These are phyloP conservation scores for Ogataea paradorogensis DNA, from an alignment of 805 yeast genomes.

Conservation along the genomic window DNA sequence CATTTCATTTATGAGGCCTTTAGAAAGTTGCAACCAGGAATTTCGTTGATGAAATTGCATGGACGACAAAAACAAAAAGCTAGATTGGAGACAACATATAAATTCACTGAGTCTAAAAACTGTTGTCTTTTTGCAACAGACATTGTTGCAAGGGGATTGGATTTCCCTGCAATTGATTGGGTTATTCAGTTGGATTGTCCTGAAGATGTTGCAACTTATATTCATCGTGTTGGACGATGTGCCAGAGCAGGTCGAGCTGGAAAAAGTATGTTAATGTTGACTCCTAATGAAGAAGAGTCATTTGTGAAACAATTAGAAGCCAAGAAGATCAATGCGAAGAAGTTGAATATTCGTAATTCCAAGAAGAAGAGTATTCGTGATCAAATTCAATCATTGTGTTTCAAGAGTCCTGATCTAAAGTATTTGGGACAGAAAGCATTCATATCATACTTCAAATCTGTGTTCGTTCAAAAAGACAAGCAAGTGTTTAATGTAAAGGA, in stretches of 20 bases:
- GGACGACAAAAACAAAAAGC: slow-evolving; percentile 92
- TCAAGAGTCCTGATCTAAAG: slow-evolving; percentile 87
- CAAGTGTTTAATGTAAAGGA: slow-evolving; percentile 76
- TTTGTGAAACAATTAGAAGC: slow-evolving; percentile 61
- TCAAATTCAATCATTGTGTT: slow-evolving; percentile 85
- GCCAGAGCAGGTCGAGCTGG: slow-evolving; percentile 88
- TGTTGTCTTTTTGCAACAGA: slow-evolving; percentile 88
- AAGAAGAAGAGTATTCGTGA: slow-evolving; percentile 73
- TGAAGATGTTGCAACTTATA: slow-evolving; percentile 84
- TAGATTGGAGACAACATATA: slow-evolving; percentile 74
- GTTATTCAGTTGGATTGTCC: slow-evolving; percentile 92
- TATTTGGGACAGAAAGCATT: slow-evolving; percentile 95
- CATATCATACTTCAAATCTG: slow-evolving; percentile 82
- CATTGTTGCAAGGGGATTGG: slow-evolving; percentile 88
- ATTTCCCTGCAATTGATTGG: slow-evolving; percentile 93
- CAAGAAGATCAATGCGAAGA: slow-evolving; percentile 66
- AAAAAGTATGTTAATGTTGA: slow-evolving; percentile 73
- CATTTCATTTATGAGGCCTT: slow-evolving; percentile 86
- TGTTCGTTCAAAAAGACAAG: slow-evolving; percentile 83
- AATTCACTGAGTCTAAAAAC: slow-evolving; percentile 73
- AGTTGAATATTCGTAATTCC: slow-evolving; percentile 70
- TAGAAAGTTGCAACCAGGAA: slow-evolving; percentile 87
- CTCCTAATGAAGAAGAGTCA: slow-evolving; percentile 79
- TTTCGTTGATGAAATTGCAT: slow-evolving; percentile 77
- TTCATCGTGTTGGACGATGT: slow-evolving; percentile 86